Evolutionary conservation across 2,329 filamentous ascomycete species (phyloP), one percentile per base, ranked within the genome.

Genomic region (Penicillium sclerotiorum): DNA sequence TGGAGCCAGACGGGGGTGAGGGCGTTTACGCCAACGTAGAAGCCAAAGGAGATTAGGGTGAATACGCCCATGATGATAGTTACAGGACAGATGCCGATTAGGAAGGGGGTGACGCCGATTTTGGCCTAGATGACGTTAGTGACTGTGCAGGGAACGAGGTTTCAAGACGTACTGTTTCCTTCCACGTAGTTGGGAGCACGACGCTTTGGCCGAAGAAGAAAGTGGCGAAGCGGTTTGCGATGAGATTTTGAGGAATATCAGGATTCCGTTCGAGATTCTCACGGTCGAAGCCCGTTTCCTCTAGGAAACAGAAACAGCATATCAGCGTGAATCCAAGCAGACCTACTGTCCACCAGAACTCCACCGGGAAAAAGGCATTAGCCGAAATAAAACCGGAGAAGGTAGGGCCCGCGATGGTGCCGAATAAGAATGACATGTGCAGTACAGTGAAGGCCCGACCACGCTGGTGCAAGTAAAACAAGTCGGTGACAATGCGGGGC

Each of bases 271-370:
- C 52, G 2, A 56, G 30, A 12, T 50, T 30, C 11, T 50, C 53
- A 8, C 70, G 64, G 15, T 67, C 60, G 35, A 64, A 76, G 1
- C 63, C 61, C 1, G 72, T 76, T 37, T 76, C 73, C 51, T 75
- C 70, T 7, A 74, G 60, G 36, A 73, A 70, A 20, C 67, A 36
- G 35, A 76, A 67, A 13, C 70, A 65, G 1, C 67, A 50, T 4
- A 76, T 55, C 15, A 68, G 57, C 1, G 69, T 60, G 27, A 68
- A 60, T 0, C 64, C 70, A 2, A 70, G 56, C 1, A 74, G 50
- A 4, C 64, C 71, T n/a, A 75, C 64, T 1, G 68, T 71, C 71
- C 73, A 77, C 73, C 74, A 77, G 55, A 72, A 77, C 41, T 72
- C 67, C 2, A 70, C 54, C 1, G 67, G 65, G 63, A 72, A 76